These are phyloP conservation scores for Nepenthes alata DNA, from an alignment of 179 eudicot species.

Conservation along the genomic window DNA sequence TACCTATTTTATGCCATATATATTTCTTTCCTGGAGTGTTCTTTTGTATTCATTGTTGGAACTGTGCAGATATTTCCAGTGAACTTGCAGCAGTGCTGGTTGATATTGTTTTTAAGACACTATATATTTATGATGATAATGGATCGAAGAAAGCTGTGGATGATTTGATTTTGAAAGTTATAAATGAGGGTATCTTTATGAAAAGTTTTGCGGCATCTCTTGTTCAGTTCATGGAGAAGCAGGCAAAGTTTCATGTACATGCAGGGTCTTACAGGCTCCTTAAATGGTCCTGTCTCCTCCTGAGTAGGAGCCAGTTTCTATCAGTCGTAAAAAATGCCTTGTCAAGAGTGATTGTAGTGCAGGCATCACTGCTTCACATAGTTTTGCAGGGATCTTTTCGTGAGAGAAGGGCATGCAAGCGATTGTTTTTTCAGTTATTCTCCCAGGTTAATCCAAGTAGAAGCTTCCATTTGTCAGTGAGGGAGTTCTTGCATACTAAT, in stretches of 20 bases:
- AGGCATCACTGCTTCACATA: slow-evolving; percentile 57
- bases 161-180: slow-evolving; percentile 46
- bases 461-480: background rate
- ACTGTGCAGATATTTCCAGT: slow-evolving; percentile 47
- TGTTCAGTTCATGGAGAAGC: slow-evolving; percentile 85
- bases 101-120: slow-evolving; percentile 59
- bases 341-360: slow-evolving; percentile 60
- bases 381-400: slow-evolving; percentile 57
- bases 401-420: slow-evolving; percentile 64
- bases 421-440: slow-evolving; percentile 48
- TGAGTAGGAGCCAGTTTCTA: slow-evolving; percentile 62
- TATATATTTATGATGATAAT: slow-evolving; percentile 72
- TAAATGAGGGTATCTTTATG: slow-evolving; percentile 53
- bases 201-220: slow-evolving; percentile 85
- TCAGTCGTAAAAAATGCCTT: slow-evolving; percentile 77
- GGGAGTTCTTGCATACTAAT: background rate
- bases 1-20: background rate
- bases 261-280: slow-evolving; percentile 74
- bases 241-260: slow-evolving; percentile 47
- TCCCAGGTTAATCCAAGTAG: slow-evolving; percentile 39
- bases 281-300: slow-evolving; percentile 79
- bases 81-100: slow-evolving; percentile 63
- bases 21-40: background rate
- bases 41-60: background rate
- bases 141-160: slow-evolving; percentile 87